These are phyloP conservation scores for Penicillium maclennaniae DNA, from an alignment of 495 filamentous ascomycete species.

Conservation along the genomic window DNA sequence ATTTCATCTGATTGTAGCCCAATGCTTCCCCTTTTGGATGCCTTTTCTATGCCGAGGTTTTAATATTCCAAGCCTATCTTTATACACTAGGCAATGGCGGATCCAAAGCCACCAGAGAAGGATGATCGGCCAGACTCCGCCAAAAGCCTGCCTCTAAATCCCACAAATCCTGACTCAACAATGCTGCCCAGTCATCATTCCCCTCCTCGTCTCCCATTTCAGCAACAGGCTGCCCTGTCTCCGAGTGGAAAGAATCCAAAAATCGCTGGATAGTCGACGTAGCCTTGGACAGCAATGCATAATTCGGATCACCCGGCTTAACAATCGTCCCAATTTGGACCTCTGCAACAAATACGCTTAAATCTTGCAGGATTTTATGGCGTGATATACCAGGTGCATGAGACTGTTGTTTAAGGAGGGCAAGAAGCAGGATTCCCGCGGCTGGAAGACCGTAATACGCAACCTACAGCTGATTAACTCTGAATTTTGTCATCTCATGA, in stretches of 20 bases:
- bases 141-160: slow-evolving; percentile 33
- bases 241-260: slow-evolving; percentile 28
- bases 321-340: slow-evolving; percentile 35
- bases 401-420: slow-evolving; percentile 28
- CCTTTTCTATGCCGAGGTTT: neutral
- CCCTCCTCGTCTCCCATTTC: slow-evolving; percentile 12
- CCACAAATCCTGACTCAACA: slow-evolving; percentile 31
- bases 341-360: slow-evolving; percentile 39
- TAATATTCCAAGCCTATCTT: neutral
- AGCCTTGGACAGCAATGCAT: slow-evolving; percentile 27
- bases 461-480: slow-evolving; percentile 18
- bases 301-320: slow-evolving; percentile 33
- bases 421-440: slow-evolving; percentile 37
- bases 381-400: slow-evolving; percentile 12
- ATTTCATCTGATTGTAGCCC: neutral
- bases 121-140: slow-evolving; percentile 32
- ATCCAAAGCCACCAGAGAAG: slow-evolving; percentile 26
- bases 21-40: neutral
- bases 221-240: slow-evolving; percentile 4
- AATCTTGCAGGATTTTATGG: slow-evolving; percentile 29
- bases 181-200: slow-evolving; percentile 26
- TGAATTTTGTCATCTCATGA: neutral
- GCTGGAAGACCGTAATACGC: slow-evolving; percentile 41
- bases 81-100: slow-evolving; percentile 17
- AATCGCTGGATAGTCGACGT: slow-evolving; percentile 31